Base-by-base conservation (phyloP, 2,329 filamentous ascomycete genomes). In the Penicillium corylophilum region DNA sequence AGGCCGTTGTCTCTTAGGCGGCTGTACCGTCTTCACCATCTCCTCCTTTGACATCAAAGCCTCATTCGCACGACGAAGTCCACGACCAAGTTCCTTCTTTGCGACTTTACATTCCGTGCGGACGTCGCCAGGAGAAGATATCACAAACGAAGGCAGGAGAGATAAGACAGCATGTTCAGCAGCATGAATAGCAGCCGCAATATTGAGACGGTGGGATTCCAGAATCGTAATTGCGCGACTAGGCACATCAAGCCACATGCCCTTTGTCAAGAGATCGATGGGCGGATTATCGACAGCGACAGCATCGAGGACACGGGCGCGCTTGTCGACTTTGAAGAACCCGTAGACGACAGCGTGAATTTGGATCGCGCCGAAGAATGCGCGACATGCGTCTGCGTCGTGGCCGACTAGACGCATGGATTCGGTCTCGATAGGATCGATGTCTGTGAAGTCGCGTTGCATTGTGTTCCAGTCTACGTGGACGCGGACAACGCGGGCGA, bases 221-320 rank as follows among this genome's bases (percentile, higher is more conserved):
- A 99, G 80, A 38, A 96, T 91, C 13, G 90, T 84, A 5, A 97
- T 81, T 0, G 91, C 91, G 1, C 71, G 71, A 55, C 85, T 86
- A 0, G 94, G 93, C 2, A 99, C 85, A 67, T 97, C 93, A 13
- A 97, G 82, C 94, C 94, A 99, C 84, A 96, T 89, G 35, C 92
- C 94, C 68, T 94, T 95, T 63, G 84, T 89, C 66, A 86, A 82
- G 3, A 91, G 83, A 44, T 94, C 83, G 46, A 97, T 90, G 0
- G 94, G 91, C 3, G 93, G 92, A 61, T 96, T 96, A 69, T 96
- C 90, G 20, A 97, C 91, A 53, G 93, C 84, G 0, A 97, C 87
- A 2, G 93, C 93, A 68, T 99, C 94, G 13, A 97, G 82, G 51
- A 97, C 89, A 2, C 90, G 85, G 1, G 88, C 83, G 60, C 85